phyloP scores from a whole-genome alignment of 2,329 filamentous ascomycete species.

The Neurospora sp. region DNA sequence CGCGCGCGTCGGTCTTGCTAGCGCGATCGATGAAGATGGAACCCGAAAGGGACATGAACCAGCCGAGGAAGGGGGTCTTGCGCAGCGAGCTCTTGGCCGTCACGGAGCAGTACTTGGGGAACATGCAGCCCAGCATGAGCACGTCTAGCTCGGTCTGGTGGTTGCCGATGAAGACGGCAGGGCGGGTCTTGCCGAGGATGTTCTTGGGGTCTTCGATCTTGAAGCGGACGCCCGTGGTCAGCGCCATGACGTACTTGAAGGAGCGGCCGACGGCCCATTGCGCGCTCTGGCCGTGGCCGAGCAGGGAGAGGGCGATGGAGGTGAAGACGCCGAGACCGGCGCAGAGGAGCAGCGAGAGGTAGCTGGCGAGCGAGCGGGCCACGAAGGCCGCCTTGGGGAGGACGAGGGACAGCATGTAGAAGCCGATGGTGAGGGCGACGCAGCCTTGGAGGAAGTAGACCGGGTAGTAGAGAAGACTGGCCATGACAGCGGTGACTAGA shows the following conservation, averaged over 20 bases:
- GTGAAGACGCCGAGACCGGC: constrained; percentile 67
- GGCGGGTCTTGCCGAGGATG: constrained; percentile 55
- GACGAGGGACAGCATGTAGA: constrained; percentile 54
- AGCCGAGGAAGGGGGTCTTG: constrained; percentile 74
- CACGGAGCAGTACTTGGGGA: constrained; percentile 84
- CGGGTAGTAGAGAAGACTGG: constrained; percentile 26
- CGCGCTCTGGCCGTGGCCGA: constrained; percentile 63
- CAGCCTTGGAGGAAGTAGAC: constrained; percentile 43
- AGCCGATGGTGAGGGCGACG: constrained; percentile 36
- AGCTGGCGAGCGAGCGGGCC: constrained; percentile 57
- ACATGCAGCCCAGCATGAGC: constrained; percentile 78
- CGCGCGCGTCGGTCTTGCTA: constrained; percentile 71
- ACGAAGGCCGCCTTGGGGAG: constrained; percentile 54
- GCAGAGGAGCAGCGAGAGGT: constrained; percentile 48
- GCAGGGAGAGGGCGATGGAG: constrained; percentile 58
- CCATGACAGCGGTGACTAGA: constrained; percentile 21
- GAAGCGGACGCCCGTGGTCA: constrained; percentile 69
- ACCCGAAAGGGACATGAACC: constrained; percentile 85
- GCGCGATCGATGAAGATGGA: constrained; percentile 92
- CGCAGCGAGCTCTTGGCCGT: constrained; percentile 84
- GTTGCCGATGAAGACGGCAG: constrained; percentile 86
- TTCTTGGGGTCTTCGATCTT: constrained; percentile 57
- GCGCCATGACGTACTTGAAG: constrained; percentile 72
- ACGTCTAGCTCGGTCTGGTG: constrained; percentile 97
- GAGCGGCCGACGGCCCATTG: constrained; percentile 76